Base-by-base conservation (phyloP, 306 rosid species). In the Hippophae rhamnoides region DNA sequence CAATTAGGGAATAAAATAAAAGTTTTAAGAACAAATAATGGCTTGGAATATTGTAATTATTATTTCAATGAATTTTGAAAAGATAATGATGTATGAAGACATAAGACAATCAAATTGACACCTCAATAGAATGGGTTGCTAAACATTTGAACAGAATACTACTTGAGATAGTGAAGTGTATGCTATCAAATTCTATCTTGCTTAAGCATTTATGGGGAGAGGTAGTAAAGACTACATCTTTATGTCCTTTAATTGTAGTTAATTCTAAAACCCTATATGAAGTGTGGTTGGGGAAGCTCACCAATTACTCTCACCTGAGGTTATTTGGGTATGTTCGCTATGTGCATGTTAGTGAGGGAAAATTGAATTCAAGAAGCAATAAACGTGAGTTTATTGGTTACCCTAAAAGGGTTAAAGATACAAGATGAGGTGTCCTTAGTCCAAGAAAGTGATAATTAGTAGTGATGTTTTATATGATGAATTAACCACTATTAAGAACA, bases 91-190 rank as follows among this genome's bases (percentile, higher is more conserved):
- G 44, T 23, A 8, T 5, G 6, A 58, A n/a, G 23, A 18, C 23
- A 18, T 18, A 1, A 1, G 23, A 18, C 23, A 8, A 38, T 44
- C 0, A n/a, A 0, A 1, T 3, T 7, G 26, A 57, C 47, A 11
- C 61, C 47, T 4, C 49, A 57, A 42, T 47, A 57, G 13, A 57
- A 57, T 57, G 49, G 49, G 3, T 57, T 5, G 47, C 49, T 13
- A 27, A 40, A 18, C 10, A 25, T 2, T 40, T 57, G 61, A 57
- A 57, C 1, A 40, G 46, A 12, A 57, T 47, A 18, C 0, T 57
- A 5, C 2, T 57, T 1, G 9, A 41, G 0, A 57, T 13, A 41
- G 48, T 40, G 5, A 40, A 47, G 4, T 57, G 59, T 31, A 6
- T 57, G 3, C 13, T 57, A 1, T 2, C 13, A 4, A 0, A 10